Base-by-base conservation (phyloP, 176 grass and related monocot genomes). In the Puccinellia tenuiflora region DNA sequence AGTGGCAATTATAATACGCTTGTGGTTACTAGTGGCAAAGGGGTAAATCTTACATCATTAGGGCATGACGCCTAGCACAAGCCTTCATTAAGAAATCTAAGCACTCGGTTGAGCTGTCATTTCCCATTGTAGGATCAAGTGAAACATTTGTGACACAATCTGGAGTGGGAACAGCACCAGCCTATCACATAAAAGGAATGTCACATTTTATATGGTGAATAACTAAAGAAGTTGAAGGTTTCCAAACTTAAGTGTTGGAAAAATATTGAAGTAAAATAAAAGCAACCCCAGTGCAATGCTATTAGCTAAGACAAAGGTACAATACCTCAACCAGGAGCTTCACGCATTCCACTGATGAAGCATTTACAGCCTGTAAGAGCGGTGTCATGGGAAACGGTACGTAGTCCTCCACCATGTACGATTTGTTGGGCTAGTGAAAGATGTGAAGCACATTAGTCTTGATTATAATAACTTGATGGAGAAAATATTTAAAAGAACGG, bases 281-380 rank as follows among this genome's bases (percentile, higher is more conserved):
- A 33, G 13, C 15, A 64, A 29, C 61, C 39, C 29, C 61, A 64
- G 78, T 17, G 12, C 20, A 80, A 54, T 71, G 39, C 53, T 82
- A 59, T 2, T 71, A 22, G 57, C 18, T 33, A 79, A 79, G 40
- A 33, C 5, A 42, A 67, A 82, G 9, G 39, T 34, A 26, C 33
- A 50, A 60, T 83, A 83, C 81, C 81, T 74, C 54, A 83, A 83
- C 40, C 11, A 83, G 69, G 26, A 83, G 81, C 54, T 83, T 83
- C 54, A 83, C 40, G 60, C 81, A 83, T 83, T 75, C 21, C 39
- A 75, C 39, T 63, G 40, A 83, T 45, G 80, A 62, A 83, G 35
- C 68, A 48, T 83, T 12, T 74, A 83, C 5, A 28, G 81, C 81
- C 68, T 74, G 54, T 37, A 83, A 48, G 39, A 74, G 81, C 12